Conservation (phyloP, 1,284 basidiomycete genomes). For the Pseudozyma hubeiensis region DNA sequence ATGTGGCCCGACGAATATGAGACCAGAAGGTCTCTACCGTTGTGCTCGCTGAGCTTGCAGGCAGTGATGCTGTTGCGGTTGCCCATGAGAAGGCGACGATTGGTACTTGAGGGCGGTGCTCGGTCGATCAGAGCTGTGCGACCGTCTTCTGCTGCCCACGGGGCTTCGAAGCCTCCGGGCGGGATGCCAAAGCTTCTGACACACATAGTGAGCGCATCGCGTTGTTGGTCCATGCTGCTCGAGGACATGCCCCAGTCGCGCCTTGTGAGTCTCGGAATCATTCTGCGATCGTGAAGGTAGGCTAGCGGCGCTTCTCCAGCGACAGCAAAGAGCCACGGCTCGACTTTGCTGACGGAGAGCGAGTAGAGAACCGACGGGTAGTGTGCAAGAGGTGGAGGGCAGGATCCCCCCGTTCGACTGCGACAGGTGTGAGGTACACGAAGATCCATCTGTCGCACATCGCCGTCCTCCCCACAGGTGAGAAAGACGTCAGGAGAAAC, state of each 20-base stretch:
- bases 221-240: slow-evolving; percentile 66
- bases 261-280: slow-evolving; percentile 76
- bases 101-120: slow-evolving; percentile 1
- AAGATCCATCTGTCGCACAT: slow-evolving; percentile 83
- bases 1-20: slow-evolving; percentile 61
- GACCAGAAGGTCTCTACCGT: slow-evolving; percentile 61
- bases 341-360: slow-evolving; percentile 70
- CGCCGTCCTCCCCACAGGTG: slow-evolving; percentile 81
- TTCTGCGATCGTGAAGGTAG: slow-evolving; percentile 87
- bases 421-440: slow-evolving; percentile 75
- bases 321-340: slow-evolving; percentile 72
- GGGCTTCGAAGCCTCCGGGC: slow-evolving; percentile 58
- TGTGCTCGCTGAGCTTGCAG: slow-evolving; percentile 59
- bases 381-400: slow-evolving; percentile 78
- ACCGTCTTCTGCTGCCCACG: slow-evolving; percentile 20
- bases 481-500: slow-evolving; percentile 85
- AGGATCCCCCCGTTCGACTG: slow-evolving; percentile 29
- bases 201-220: slow-evolving; percentile 77
- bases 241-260: slow-evolving; percentile 79
- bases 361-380: slow-evolving; percentile 70
- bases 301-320: slow-evolving; percentile 74
- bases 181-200: slow-evolving; percentile 84
- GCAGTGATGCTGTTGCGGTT: slow-evolving; percentile 61
- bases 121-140: slow-evolving; percentile 17
- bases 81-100: slow-evolving; percentile 20